A percentile compares a stretch with the other conserved stretches of the same genome.
These are phyloP conservation scores for Stenogyne calaminthoides DNA, from an alignment of 305 asterid species.

Conservation along the genomic window DNA sequence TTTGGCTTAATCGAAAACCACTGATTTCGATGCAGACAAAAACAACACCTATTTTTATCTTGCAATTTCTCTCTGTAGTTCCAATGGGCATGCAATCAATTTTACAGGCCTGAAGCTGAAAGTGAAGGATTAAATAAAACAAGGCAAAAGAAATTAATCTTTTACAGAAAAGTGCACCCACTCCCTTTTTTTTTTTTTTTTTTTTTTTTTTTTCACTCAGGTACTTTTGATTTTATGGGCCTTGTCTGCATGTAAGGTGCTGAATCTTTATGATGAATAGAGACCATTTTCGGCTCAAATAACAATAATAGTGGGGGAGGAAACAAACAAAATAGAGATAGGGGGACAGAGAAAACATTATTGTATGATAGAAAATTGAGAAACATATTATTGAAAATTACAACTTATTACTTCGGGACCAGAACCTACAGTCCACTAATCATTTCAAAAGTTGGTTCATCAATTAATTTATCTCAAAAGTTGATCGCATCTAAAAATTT, in stretches of 20 bases:
- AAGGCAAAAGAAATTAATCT: neutral
- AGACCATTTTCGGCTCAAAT: conserved; percentile 21
- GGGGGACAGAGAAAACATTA: neutral
- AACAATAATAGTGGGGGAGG: conserved; percentile 35
- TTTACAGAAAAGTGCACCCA: conserved; percentile 29
- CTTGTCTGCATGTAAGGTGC: conserved; percentile 28
- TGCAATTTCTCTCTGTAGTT: conserved; percentile 6
- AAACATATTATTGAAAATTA: too few species aligned
- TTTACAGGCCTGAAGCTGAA: conserved; percentile 20
- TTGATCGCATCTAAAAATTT: too few species aligned
- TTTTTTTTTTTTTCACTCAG: conserved; percentile 12
- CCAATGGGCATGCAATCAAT: conserved; percentile 22
- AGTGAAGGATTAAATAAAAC: conserved; percentile 12
- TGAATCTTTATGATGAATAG: conserved; percentile 32
- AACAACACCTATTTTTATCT: neutral
- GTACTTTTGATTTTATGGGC: conserved; percentile 35
- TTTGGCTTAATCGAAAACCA: conserved; percentile 29
- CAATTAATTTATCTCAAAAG: too few species aligned
- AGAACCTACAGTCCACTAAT: too few species aligned
- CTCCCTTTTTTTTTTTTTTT: neutral
- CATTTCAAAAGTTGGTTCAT: too few species aligned
- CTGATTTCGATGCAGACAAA: conserved; percentile 46
- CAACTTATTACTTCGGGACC: too few species aligned
- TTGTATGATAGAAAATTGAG: neutral
- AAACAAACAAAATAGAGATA: conserved; percentile 32